phyloP scores from a whole-genome alignment of 2,329 filamentous ascomycete species.

The Fusarium graminum region DNA sequence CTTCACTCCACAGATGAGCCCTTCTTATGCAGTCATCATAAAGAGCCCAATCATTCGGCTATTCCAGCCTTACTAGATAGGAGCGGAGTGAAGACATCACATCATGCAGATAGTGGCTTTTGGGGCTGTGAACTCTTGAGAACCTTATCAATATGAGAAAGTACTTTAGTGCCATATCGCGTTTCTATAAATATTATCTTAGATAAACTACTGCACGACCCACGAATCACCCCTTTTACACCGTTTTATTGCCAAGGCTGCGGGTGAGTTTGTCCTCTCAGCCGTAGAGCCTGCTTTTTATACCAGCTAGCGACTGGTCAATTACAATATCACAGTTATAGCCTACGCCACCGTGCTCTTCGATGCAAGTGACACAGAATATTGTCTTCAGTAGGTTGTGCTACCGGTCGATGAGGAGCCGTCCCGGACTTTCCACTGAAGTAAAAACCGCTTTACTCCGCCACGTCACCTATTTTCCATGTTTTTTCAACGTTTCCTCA shows the following conservation, averaged over 20 bases:
- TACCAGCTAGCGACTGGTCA: background rate
- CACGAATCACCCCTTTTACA: too few relatives aligned
- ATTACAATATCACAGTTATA: background rate
- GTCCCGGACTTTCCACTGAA: background rate
- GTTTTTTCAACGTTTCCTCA: too few relatives aligned
- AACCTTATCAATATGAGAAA: background rate
- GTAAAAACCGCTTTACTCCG: slow-evolving; percentile 1
- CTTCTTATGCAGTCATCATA: slow-evolving; percentile 3
- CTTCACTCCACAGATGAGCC: fast-evolving
- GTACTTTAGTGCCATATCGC: background rate
- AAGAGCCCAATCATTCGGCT: background rate
- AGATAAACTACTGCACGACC: fast-evolving
- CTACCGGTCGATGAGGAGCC: background rate
- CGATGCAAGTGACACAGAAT: background rate
- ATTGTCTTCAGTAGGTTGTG: background rate
- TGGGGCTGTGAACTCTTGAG: slow-evolving; percentile 1
- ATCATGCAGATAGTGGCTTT: background rate
- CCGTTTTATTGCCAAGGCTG: background rate
- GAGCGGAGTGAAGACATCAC: background rate
- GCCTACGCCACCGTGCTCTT: background rate
- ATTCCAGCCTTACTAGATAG: background rate
- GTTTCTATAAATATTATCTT: background rate
- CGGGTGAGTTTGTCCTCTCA: background rate
- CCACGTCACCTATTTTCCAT: slow-evolving; percentile 16
- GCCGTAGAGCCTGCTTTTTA: slow-evolving; percentile 5